A percentile compares a stretch with the other conserved stretches of the same genome.
phyloP scores from a whole-genome alignment of 352 stramenopile species.

The Peronospora farinosa region DNA sequence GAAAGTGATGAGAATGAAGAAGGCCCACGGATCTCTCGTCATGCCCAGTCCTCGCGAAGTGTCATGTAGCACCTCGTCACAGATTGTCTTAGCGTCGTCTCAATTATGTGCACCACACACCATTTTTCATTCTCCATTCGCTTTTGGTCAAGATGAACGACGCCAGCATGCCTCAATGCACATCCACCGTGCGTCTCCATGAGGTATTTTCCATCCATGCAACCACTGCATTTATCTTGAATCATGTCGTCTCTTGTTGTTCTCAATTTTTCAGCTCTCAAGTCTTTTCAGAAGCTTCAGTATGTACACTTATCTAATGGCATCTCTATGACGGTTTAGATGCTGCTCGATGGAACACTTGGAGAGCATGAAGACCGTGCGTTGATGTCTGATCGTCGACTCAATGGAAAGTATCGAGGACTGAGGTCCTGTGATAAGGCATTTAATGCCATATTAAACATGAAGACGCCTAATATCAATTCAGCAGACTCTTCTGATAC shows the following conservation, averaged over 20 bases:
- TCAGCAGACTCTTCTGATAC: slow-evolving; percentile 1
- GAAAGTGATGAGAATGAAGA: slow-evolving; percentile 31
- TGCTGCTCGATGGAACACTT: slow-evolving; percentile 38
- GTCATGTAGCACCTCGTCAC: slow-evolving; percentile 22
- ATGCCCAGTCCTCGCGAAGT: slow-evolving; percentile 26
- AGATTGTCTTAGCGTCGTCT: slow-evolving; percentile 12
- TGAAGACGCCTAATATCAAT: slow-evolving; percentile 10
- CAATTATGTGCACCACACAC: slow-evolving; percentile 12
- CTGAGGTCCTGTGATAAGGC: slow-evolving; percentile 47
- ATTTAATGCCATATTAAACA: slow-evolving; percentile 45
- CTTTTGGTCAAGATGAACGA: slow-evolving; percentile 27
- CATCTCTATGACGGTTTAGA: slow-evolving; percentile 17
- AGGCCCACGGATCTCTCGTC: slow-evolving; percentile 21
- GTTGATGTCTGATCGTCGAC: slow-evolving; percentile 33
- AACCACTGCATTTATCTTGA: not conserved
- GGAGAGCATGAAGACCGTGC: slow-evolving; percentile 37
- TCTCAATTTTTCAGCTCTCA: too few species aligned
- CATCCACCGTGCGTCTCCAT: slow-evolving; percentile 54
- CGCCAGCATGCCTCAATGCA: slow-evolving; percentile 47
- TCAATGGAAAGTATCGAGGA: slow-evolving; percentile 37
- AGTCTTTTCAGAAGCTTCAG: too few species aligned
- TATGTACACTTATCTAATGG: slow-evolving; percentile 2
- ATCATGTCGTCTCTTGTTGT: not conserved
- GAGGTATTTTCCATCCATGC: slow-evolving; percentile 32
- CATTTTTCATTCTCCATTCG: slow-evolving; percentile 5